Percentiles rank a stretch among this genome's conserved stretches.
These are phyloP conservation scores for Glaciozyma antarctica DNA, from an alignment of 768 basidiomycete species.

Conservation along the genomic window DNA sequence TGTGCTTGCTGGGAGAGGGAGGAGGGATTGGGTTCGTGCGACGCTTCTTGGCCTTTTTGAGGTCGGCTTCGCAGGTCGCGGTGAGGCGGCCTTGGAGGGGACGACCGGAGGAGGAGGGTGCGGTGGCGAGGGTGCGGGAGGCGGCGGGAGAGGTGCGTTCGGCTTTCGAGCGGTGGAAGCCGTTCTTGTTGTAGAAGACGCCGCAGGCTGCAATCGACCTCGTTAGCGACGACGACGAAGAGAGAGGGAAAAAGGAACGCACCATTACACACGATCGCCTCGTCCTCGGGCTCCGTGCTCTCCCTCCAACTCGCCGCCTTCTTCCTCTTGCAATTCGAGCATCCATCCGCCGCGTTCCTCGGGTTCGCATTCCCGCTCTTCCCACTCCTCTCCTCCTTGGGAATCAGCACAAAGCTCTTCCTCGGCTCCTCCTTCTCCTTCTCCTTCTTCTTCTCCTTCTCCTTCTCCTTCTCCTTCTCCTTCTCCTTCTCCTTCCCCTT, in stretches of 20 bases:
- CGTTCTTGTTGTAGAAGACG: conserved; percentile 31
- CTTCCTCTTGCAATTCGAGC: conserved; percentile 29
- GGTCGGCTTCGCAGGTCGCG: conserved; percentile 30
- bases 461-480: not conserved
- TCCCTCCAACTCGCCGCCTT: conserved; percentile 27
- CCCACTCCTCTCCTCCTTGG: not conserved
- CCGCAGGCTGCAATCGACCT: conserved; percentile 25
- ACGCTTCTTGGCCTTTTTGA: conserved; percentile 12
- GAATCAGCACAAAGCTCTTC: not conserved
- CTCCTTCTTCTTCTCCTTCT: not conserved
- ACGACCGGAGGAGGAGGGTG: not conserved
- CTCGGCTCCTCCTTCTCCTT: not conserved
- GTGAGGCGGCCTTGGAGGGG: conserved; percentile 28
- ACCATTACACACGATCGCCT: conserved; percentile 23
- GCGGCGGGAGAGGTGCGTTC: conserved; percentile 6
- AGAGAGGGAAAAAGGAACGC: not conserved
- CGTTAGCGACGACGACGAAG: not conserved
- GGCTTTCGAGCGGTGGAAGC: conserved; percentile 27
- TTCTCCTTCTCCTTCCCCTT: not conserved
- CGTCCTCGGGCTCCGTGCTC: not conserved
- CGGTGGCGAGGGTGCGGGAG: not conserved
- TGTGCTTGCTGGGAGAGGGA: conserved; percentile 23
- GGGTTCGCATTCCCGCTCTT: conserved; percentile 23
- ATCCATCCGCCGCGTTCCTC: conserved; percentile 8
- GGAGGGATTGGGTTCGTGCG: conserved; percentile 18